phyloP scores from a whole-genome alignment of 768 basidiomycete species.

The Tulasnella sp. region DNA sequence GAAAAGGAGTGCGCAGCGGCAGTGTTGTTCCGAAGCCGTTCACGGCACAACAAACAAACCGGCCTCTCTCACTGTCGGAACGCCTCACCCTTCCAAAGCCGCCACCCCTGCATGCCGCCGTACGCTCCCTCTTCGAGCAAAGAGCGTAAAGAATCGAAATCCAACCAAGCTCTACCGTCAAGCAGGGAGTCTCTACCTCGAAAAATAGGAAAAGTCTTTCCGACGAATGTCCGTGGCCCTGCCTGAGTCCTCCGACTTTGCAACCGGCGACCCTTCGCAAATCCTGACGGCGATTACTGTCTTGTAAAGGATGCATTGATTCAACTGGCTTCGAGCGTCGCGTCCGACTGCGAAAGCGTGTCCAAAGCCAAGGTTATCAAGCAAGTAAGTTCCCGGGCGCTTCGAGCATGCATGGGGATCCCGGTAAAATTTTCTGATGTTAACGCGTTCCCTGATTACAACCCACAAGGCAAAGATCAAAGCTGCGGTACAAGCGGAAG shows the following conservation, averaged over 20 bases:
- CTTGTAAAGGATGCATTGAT: constrained; percentile 17
- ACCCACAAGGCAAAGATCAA: constrained; percentile 14
- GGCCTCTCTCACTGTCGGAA: constrained; percentile 4
- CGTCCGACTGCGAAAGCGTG: not conserved
- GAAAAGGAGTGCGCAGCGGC: constrained; percentile 5
- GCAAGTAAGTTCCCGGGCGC: not conserved
- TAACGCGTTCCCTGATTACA: not conserved
- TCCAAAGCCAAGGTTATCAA: constrained; percentile 12
- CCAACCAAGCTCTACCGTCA: constrained; percentile 1
- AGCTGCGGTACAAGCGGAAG: constrained; percentile 10
- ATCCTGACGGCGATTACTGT: constrained; percentile 1
- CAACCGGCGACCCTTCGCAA: not conserved
- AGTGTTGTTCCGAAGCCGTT: not conserved
- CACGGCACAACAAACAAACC: constrained; percentile 11
- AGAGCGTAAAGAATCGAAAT: not conserved
- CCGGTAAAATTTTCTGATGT: not conserved
- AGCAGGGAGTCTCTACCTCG: not conserved
- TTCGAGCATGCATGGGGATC: not conserved
- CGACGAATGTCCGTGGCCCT: constrained; percentile 18
- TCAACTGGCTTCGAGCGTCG: constrained; percentile 13
- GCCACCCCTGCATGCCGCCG: constrained; percentile 17
- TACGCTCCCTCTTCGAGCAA: constrained; percentile 4
- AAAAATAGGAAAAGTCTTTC: constrained; percentile 12
- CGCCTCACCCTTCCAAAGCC: not conserved
- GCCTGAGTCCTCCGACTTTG: constrained; percentile 9